phyloP scores from a whole-genome alignment of 345 rosid species.

The Lumnitzera racemosa region DNA sequence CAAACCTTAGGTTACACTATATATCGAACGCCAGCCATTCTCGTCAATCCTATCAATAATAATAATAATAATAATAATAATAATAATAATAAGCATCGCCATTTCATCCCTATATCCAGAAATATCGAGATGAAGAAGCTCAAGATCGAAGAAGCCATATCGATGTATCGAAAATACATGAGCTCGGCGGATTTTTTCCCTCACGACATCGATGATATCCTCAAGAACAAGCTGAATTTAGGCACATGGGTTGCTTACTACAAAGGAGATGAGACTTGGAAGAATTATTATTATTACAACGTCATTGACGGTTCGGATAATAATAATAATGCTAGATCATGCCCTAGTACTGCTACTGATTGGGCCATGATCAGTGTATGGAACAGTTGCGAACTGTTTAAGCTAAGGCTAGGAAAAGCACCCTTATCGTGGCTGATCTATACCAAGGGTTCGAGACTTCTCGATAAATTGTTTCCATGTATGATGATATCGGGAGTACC shows the following conservation, averaged over 20 bases:
- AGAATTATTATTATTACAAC: slow-evolving; percentile 1
- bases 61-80: too few relatives aligned
- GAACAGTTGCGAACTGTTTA: slow-evolving; percentile 68
- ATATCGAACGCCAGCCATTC: slow-evolving; percentile 56
- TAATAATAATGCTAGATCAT: background rate
- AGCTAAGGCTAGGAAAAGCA: slow-evolving; percentile 50
- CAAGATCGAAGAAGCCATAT: slow-evolving; percentile 44
- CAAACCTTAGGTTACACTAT: slow-evolving; percentile 36
- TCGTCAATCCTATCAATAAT: slow-evolving; percentile 57
- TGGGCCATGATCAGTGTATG: slow-evolving; percentile 90
- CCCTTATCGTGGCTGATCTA: slow-evolving; percentile 42
- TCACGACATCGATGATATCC: slow-evolving; percentile 42
- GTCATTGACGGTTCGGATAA: slow-evolving; percentile 8
- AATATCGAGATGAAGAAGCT: slow-evolving; percentile 38
- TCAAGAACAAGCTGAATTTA: slow-evolving; percentile 52
- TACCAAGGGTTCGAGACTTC: slow-evolving; percentile 36
- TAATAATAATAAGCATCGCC: background rate
- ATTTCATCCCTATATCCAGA: slow-evolving; percentile 17
- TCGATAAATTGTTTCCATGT: slow-evolving; percentile 42
- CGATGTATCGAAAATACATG: slow-evolving; percentile 39
- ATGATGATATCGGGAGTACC: slow-evolving; percentile 44
- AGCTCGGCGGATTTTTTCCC: slow-evolving; percentile 61
- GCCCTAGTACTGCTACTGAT: slow-evolving; percentile 15
- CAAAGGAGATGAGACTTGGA: slow-evolving; percentile 19
- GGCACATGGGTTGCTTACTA: slow-evolving; percentile 81